Conservation (phyloP, 148 eudicot genomes). For the Chenopodium quinoa region DNA sequence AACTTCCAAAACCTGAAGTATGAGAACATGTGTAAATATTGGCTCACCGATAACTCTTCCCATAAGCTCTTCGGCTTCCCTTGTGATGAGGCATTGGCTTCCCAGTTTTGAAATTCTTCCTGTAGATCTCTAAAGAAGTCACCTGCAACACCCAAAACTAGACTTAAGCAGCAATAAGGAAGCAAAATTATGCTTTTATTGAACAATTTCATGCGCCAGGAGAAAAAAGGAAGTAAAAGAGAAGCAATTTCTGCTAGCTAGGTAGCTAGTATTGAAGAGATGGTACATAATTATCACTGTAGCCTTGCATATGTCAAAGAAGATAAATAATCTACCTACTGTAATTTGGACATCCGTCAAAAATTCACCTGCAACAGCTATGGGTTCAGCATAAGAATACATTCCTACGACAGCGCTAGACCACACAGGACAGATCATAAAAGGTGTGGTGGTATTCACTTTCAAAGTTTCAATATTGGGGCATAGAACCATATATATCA, state of each 20-base stretch:
- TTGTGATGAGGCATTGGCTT: constrained; percentile 71
- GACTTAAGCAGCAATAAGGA: constrained; percentile 30
- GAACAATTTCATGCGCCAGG: background rate
- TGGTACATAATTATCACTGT: constrained; percentile 23
- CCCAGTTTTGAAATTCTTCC: constrained; percentile 88
- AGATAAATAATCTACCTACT: constrained; percentile 68
- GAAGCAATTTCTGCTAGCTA: background rate
- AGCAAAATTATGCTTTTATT: background rate
- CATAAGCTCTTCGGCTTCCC: constrained; percentile 95
- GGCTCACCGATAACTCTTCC: constrained; percentile 88
- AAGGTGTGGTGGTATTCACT: constrained; percentile 6
- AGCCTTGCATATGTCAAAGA: constrained; percentile 30
- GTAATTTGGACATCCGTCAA: constrained; percentile 87
- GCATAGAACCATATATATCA: background rate
- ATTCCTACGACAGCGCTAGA: constrained; percentile 15
- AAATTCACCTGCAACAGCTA: constrained; percentile 94
- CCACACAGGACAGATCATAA: background rate
- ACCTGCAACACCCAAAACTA: constrained; percentile 44
- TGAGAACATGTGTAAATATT: background rate
- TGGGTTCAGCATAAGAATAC: constrained; percentile 45
- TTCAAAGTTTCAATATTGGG: background rate
- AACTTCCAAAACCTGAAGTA: background rate
- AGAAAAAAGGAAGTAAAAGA: background rate
- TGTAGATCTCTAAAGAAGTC: constrained; percentile 92
- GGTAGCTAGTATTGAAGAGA: background rate